Percentiles rank a stretch among this genome's conserved stretches.
Evolutionary conservation across 2,329 filamentous ascomycete genomes (phyloP).

Genomic region (Monosporascus sp.): DNA sequence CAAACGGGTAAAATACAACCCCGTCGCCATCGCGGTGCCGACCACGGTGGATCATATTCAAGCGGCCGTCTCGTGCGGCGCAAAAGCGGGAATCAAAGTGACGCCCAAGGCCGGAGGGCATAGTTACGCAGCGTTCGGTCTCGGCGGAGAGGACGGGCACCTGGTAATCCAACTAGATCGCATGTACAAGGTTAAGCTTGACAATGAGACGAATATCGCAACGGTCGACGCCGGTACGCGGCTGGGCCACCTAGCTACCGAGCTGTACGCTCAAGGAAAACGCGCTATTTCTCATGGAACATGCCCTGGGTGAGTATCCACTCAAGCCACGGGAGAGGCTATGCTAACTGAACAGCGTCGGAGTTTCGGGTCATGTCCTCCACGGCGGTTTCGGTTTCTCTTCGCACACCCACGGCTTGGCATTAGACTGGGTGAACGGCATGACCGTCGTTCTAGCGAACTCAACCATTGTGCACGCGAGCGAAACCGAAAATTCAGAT

Average conservation of each 20-base stretch:
- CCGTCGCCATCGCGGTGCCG: conserved; percentile 37
- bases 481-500: conserved; percentile 25
- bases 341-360: conserved; percentile 24
- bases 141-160: conserved; percentile 40
- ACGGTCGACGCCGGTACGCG: conserved; percentile 39
- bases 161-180: conserved; percentile 40
- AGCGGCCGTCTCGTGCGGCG: conserved; percentile 38
- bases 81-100: conserved; percentile 35
- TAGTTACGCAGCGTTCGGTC: conserved; percentile 40
- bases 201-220: conserved; percentile 32
- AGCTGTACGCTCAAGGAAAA: conserved; percentile 27
- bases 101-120: conserved; percentile 44
- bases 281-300: conserved; percentile 32
- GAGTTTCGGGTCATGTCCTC: conserved; percentile 30
- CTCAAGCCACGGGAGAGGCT: background rate
- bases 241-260: conserved; percentile 33
- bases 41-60: conserved; percentile 36
- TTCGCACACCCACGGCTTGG: conserved; percentile 39
- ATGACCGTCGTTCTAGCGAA: conserved; percentile 25
- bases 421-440: conserved; percentile 39
- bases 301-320: conserved; percentile 30
- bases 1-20: conserved; percentile 23
- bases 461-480: conserved; percentile 23
- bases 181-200: conserved; percentile 36
- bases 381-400: conserved; percentile 33